Percentiles rank a stretch among this genome's conserved stretches.
phyloP scores from a whole-genome alignment of 2,329 filamentous ascomycete species.

The Stachybotrys chartarum region DNA sequence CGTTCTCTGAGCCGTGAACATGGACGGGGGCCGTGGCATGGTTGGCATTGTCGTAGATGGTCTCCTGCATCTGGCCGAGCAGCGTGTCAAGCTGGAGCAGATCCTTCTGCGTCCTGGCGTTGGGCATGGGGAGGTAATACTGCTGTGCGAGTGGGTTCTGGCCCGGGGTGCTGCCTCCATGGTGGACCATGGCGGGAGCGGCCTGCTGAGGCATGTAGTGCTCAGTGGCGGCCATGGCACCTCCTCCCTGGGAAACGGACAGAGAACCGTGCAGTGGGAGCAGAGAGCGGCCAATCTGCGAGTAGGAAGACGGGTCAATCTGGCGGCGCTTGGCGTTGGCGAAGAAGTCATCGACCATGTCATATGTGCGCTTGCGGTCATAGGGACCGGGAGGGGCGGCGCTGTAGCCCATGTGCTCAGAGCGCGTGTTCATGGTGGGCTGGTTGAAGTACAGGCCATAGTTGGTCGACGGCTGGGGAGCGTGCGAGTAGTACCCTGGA shows the following conservation, averaged over 20 bases:
- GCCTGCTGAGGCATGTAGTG: constrained; percentile 47
- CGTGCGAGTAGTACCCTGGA: constrained; percentile 42
- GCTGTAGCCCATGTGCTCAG: constrained; percentile 59
- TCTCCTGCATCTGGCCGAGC: constrained; percentile 91
- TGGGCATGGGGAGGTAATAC: constrained; percentile 79
- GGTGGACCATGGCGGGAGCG: constrained; percentile 38
- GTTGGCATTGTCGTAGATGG: constrained; percentile 87
- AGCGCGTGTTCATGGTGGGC: constrained; percentile 49
- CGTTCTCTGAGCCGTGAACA: constrained; percentile 64
- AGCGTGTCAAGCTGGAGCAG: constrained; percentile 90
- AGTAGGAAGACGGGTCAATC: constrained; percentile 83
- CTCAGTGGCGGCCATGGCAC: constrained; percentile 34
- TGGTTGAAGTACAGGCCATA: constrained; percentile 76
- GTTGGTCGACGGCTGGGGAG: constrained; percentile 43
- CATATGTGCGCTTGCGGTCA: constrained; percentile 74
- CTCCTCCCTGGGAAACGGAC: constrained; percentile 43
- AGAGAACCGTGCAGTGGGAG: constrained; percentile 71
- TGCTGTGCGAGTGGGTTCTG: constrained; percentile 60
- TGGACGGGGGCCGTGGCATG: constrained; percentile 75
- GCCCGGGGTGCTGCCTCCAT: constrained; percentile 48
- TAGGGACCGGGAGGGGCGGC: constrained; percentile 44
- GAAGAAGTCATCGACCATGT: constrained; percentile 90
- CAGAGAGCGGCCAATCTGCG: constrained; percentile 83
- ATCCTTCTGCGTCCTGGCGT: constrained; percentile 87
- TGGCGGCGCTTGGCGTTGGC: constrained; percentile 85